Conservation (phyloP, 257 asterid genomes). For the Solanum bulbocastanum region DNA sequence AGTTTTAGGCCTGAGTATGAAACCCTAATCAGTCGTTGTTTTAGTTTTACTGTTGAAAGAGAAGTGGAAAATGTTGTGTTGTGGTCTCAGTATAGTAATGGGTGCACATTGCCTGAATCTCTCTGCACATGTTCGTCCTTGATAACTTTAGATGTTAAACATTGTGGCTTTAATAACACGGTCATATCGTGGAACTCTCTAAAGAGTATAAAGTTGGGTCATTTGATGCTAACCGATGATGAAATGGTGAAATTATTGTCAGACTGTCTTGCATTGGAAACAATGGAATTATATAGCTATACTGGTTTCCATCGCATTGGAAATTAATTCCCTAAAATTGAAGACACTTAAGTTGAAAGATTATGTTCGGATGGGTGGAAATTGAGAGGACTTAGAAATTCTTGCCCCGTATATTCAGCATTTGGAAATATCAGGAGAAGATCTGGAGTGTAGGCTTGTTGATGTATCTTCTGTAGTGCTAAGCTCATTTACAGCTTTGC, state of each 20-base stretch:
- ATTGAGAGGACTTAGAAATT: not conserved
- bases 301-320: not conserved
- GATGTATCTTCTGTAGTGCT: not conserved
- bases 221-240: not conserved
- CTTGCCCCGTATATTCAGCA: not conserved
- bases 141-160: not conserved
- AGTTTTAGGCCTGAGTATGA: not conserved
- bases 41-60: not conserved
- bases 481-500: not conserved
- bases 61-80: not conserved
- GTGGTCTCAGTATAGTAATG: too few species aligned
- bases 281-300: not conserved
- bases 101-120: not conserved
- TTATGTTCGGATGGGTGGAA: accelerated
- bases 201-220: not conserved
- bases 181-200: not conserved
- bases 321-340: not conserved
- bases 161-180: not conserved
- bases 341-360: not conserved
- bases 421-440: not conserved
- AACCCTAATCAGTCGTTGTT: not conserved
- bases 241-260: not conserved
- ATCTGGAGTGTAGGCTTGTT: not conserved
- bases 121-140: not conserved
- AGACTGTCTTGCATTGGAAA: not conserved